Evolutionary conservation across 306 rosid species (phyloP).

Genomic region (cucumber (Cucumis sativus)): Cucumber_9930_V3 NC_026658.2:6084001-6084500

Average conservation of each 20-base stretch:
- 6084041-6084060: no score
- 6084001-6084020: slow-evolving; percentile 16
- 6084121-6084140: slow-evolving; percentile 12
- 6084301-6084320: slow-evolving; percentile 32
- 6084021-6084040: slow-evolving; percentile 21
- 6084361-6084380: slow-evolving; percentile 29
- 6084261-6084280: slow-evolving; percentile 23
- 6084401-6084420: slow-evolving; percentile 29
- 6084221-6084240: slow-evolving; percentile 33
- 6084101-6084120: no score
- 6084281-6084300: slow-evolving; percentile 33
- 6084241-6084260: slow-evolving; percentile 47
- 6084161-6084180: slow-evolving; percentile 38
- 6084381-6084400: slow-evolving; percentile 18
- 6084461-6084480: not conserved
- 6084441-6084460: slow-evolving; percentile 23
- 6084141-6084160: slow-evolving; percentile 28
- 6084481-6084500: not conserved
- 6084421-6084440: slow-evolving; percentile 32
- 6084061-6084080: no score
- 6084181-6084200: slow-evolving; percentile 33
- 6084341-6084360: slow-evolving; percentile 20
- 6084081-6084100: no score
- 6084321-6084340: slow-evolving; percentile 27
- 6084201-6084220: slow-evolving; percentile 32